Conservation (phyloP, 306 rosid genomes). For the Coriaria nepalensis region DNA sequence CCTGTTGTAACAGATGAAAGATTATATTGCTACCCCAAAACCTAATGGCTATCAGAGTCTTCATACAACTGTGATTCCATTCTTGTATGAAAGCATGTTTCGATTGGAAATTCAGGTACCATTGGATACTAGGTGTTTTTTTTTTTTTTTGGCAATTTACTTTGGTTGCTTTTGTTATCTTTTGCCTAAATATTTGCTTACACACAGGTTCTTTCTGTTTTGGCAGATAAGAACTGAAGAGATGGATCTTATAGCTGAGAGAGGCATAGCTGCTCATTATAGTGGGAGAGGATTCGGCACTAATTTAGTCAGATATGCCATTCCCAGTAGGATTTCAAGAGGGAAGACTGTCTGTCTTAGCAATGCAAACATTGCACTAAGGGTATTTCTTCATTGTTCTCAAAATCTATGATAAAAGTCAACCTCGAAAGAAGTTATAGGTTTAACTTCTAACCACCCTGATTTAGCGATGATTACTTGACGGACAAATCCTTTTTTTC, state of each 20-base stretch:
- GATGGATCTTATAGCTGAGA: conserved; percentile 94
- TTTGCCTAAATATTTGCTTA: conserved; percentile 5
- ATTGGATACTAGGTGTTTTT: conserved; percentile 7
- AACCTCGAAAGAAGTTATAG: conserved; percentile 14
- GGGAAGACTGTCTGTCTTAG: conserved; percentile 81
- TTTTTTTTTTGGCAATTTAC: conserved; percentile 2
- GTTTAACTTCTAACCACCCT: conserved; percentile 8
- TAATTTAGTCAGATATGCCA: conserved; percentile 54
- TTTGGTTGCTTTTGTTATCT: too few relatives aligned
- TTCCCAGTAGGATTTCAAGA: conserved; percentile 61
- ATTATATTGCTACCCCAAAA: conserved; percentile 93
- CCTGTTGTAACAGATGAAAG: conserved; percentile 54
- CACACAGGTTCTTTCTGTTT: conserved; percentile 10
- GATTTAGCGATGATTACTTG: conserved; percentile 22
- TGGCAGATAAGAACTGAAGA: conserved; percentile 91
- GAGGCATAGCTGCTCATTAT: conserved; percentile 98
- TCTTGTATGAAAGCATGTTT: conserved; percentile 90
- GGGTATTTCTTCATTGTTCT: conserved; percentile 40
- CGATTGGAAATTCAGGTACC: conserved; percentile 92
- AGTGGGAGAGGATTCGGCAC: conserved; percentile 65
- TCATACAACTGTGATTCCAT: conserved; percentile 88
- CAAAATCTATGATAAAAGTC: conserved; percentile 12
- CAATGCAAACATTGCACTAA: conserved; percentile 94
- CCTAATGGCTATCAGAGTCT: conserved; percentile 99
- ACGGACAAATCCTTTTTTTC: conserved; percentile 21